phyloP scores from a whole-genome alignment of 352 stramenopile species.

The Saprolegnia diclina region DNA sequence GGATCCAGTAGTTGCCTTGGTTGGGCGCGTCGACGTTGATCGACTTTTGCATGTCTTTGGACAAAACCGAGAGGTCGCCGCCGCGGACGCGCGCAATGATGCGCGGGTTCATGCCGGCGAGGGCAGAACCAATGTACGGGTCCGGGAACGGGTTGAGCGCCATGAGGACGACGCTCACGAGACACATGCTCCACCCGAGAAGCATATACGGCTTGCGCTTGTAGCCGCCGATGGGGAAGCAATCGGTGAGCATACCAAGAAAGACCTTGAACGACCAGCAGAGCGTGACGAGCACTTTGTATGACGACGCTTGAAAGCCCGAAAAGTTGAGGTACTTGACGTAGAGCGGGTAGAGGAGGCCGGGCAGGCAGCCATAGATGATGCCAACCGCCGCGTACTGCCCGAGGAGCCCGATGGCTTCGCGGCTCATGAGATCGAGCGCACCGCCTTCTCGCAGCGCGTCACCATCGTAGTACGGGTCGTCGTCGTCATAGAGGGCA shows the following conservation, averaged over 20 bases:
- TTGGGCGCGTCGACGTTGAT: neutral
- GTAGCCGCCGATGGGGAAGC: conserved; percentile 30
- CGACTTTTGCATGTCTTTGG: conserved; percentile 15
- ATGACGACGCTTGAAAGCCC: conserved; percentile 25
- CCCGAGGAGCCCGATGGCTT: conserved; percentile 35
- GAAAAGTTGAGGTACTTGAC: conserved; percentile 32
- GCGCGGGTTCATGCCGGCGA: neutral
- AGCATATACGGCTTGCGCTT: conserved; percentile 28
- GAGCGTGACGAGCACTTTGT: conserved; percentile 23
- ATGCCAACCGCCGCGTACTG: conserved; percentile 46
- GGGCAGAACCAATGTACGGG: neutral
- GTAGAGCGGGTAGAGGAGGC: conserved; percentile 34
- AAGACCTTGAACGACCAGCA: conserved; percentile 38
- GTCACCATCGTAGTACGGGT: conserved; percentile 31
- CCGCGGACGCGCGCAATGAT: conserved; percentile 26
- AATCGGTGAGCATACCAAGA: conserved; percentile 38
- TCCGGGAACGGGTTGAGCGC: conserved; percentile 10
- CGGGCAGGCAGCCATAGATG: conserved; percentile 31
- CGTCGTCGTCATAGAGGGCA: neutral
- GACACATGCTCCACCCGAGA: conserved; percentile 26
- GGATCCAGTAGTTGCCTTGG: neutral
- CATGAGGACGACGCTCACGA: neutral
- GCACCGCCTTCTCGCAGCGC: conserved; percentile 40
- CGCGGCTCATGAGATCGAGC: conserved; percentile 30
- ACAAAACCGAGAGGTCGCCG: conserved; percentile 33